A percentile compares a stretch with the other conserved stretches of the same genome.
These are phyloP conservation scores for Tricholoma sp. DNA, from an alignment of 768 basidiomycete species.

Conservation along the genomic window DNA sequence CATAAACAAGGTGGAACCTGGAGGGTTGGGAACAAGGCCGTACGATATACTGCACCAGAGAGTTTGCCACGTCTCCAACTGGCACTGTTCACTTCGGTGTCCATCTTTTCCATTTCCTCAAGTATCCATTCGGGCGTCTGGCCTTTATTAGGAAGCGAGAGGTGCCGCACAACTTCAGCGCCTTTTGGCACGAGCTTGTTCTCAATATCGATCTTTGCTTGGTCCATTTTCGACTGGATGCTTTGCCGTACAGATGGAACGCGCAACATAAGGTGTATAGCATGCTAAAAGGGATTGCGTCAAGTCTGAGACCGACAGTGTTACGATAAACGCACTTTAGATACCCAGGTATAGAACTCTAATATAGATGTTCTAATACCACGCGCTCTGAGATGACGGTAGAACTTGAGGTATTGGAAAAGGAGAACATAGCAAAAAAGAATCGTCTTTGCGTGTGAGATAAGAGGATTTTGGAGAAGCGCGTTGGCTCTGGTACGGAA, in stretches of 20 bases:
- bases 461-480: slow-evolving; percentile 9
- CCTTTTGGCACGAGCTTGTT: slow-evolving; percentile 63
- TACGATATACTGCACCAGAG: slow-evolving; percentile 85
- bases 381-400: slow-evolving; percentile 61
- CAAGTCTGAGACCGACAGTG: not conserved
- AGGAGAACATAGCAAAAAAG: slow-evolving; percentile 58
- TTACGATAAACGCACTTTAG: slow-evolving; percentile 37
- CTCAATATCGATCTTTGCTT: slow-evolving; percentile 63
- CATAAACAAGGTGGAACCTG: not conserved
- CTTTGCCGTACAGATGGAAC: slow-evolving; percentile 57
- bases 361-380: slow-evolving; percentile 43
- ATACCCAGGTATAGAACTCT: slow-evolving; percentile 51
- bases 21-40: slow-evolving; percentile 19
- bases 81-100: slow-evolving; percentile 43
- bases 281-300: slow-evolving; percentile 32
- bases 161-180: slow-evolving; percentile 56
- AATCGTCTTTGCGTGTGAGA: slow-evolving; percentile 39
- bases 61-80: slow-evolving; percentile 72
- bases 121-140: slow-evolving; percentile 68
- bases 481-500: slow-evolving; percentile 9
- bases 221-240: slow-evolving; percentile 58
- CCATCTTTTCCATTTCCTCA: slow-evolving; percentile 78
- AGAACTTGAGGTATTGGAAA: slow-evolving; percentile 44
- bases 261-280: slow-evolving; percentile 52
- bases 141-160: slow-evolving; percentile 61